Evolutionary conservation across 2,329 filamentous ascomycete species (phyloP).

Genomic region (Penicillium sp.): DNA sequence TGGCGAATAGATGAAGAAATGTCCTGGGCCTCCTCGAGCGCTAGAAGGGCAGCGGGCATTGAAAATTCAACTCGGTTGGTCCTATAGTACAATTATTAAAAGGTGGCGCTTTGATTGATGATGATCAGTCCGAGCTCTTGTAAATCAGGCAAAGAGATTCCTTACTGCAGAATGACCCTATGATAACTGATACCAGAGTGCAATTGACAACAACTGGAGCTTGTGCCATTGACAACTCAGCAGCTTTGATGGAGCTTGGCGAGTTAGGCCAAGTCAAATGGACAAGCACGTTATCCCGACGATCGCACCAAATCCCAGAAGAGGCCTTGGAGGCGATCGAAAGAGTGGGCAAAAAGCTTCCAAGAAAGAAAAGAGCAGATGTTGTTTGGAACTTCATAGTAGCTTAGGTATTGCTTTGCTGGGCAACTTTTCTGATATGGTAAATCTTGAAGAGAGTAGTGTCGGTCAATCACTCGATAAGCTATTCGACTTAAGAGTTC

Average conservation of each 20-base stretch:
- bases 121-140: background rate
- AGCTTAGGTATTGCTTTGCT: background rate
- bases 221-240: background rate
- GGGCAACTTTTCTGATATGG: background rate
- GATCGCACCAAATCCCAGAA: background rate
- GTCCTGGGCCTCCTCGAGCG: background rate
- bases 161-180: background rate
- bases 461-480: too few species aligned
- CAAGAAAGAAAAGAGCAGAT: background rate
- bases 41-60: background rate
- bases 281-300: background rate
- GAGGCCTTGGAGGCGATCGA: background rate
- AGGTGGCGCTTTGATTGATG: background rate
- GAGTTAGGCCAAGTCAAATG: background rate
- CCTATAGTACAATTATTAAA: background rate
- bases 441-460: background rate
- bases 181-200: background rate
- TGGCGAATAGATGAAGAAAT: background rate
- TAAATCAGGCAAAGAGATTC: background rate
- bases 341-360: background rate
- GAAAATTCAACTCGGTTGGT: background rate
- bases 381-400: background rate
- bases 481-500: too few species aligned
- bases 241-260: background rate
- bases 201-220: background rate